Evolutionary conservation across 805 yeast genomes (phyloP).

Genomic region (Torulaspora indica): DNA sequence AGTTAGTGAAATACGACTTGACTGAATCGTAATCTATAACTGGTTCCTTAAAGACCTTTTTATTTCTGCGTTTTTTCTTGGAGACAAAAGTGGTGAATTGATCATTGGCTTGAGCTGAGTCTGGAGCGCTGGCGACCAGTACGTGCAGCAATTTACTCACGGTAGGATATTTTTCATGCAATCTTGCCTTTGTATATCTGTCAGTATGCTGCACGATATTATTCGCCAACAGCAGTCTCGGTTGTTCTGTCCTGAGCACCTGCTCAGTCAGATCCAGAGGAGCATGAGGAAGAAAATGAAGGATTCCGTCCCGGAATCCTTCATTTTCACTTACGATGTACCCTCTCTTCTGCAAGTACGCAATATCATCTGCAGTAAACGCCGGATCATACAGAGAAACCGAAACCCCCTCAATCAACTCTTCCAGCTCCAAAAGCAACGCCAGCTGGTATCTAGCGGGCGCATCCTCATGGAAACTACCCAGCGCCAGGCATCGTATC

Average conservation of each 20-base stretch:
- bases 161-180: slow-evolving; percentile 42
- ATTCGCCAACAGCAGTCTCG: slow-evolving; percentile 47
- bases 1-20: slow-evolving; percentile 19
- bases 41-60: slow-evolving; percentile 16
- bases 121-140: too few relatives aligned
- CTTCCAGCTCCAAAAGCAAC: slow-evolving; percentile 42
- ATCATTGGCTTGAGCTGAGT: too few relatives aligned
- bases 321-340: slow-evolving; percentile 32
- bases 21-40: slow-evolving; percentile 23
- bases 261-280: slow-evolving; percentile 51
- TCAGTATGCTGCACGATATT: slow-evolving; percentile 52
- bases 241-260: slow-evolving; percentile 35
- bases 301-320: slow-evolving; percentile 27
- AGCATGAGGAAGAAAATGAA: slow-evolving; percentile 74
- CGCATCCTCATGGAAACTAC: slow-evolving; percentile 54
- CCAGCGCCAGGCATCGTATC: slow-evolving; percentile 69
- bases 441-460: slow-evolving; percentile 68
- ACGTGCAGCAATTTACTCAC: slow-evolving; percentile 39
- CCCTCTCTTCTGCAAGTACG: slow-evolving; percentile 31
- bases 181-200: slow-evolving; percentile 42
- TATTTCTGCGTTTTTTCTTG: slow-evolving; percentile 18
- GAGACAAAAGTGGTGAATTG: slow-evolving; percentile 27
- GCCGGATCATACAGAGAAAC: slow-evolving; percentile 64
- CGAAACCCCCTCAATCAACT: slow-evolving; percentile 11
- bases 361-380: slow-evolving; percentile 45